A percentile compares a stretch with the other conserved stretches of the same genome.
Evolutionary conservation across 306 rosid species (phyloP).

Genomic region (Inga leiocalycina): DNA sequence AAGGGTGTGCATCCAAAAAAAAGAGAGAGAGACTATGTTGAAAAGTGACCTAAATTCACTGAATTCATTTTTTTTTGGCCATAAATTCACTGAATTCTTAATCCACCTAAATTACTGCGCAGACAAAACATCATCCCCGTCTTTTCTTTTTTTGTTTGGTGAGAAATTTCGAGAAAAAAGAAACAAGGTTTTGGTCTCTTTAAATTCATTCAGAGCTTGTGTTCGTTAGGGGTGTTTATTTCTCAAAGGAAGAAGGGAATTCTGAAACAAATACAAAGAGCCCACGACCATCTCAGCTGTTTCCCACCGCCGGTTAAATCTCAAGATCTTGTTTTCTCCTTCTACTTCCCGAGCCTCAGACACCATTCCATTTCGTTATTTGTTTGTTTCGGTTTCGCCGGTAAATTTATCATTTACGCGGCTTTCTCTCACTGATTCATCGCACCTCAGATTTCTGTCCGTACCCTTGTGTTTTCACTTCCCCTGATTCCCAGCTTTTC

Average conservation of each 20-base stretch:
- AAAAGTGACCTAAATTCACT: conserved; percentile 21
- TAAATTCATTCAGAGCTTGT: conserved; percentile 25
- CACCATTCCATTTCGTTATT: conserved; percentile 6
- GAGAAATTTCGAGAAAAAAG: background rate
- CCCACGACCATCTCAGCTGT: background rate
- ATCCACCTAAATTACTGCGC: conserved; percentile 25
- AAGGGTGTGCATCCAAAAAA: too few relatives aligned
- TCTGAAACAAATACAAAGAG: background rate
- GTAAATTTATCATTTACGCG: conserved; percentile 26
- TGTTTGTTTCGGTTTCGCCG: background rate
- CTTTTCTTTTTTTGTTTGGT: background rate
- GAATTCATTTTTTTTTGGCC: background rate
- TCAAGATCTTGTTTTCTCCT: conserved; percentile 1
- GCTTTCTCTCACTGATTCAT: conserved; percentile 16
- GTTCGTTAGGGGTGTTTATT: background rate
- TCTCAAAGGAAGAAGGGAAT: conserved; percentile 13
- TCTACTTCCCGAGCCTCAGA: conserved; percentile 1
- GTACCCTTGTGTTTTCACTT: background rate
- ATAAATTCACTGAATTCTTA: background rate
- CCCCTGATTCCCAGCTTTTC: background rate
- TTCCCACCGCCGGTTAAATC: background rate
- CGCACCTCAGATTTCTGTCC: conserved; percentile 37
- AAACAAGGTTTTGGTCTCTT: background rate
- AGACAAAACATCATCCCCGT: background rate
- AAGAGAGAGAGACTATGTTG: background rate